Base-by-base conservation (phyloP, 148 eudicot species). In the Camellia granthamiana region DNA sequence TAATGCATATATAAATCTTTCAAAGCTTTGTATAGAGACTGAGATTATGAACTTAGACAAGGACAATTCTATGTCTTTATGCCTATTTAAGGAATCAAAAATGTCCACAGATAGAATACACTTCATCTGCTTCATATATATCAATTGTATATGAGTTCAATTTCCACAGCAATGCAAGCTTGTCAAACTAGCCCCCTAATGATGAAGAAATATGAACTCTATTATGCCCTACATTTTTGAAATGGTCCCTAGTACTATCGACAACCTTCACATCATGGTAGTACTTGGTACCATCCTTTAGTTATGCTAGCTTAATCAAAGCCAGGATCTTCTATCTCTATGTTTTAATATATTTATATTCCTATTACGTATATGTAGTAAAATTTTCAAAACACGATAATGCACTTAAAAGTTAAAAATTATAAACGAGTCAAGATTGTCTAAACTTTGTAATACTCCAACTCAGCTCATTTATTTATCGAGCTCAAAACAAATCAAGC, bases 171-270 rank as follows among this genome's bases (percentile, higher is more conserved):
- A 30, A 30, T 30, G 38, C 8, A 42, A 68, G 47, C 71, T 42
- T 42, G 41, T 68, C 51, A 68, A 68, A 68, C 19, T 0, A 68
- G 49, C n/a, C 72, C 72, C 10, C 72, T 49, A 6, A 6, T 42
- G 72, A 68, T 68, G 46, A 42, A 68, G 72, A 42, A 46, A 42
- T 41, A 4, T 68, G 19, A 68, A 68, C 72, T 68, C 43, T 68
- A 12, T 66, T 11, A 6, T 42, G 10, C 51, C 72, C 72, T 14
- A 41, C 14, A 18, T 38, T 68, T 67, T 68, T 68, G 51, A 30
- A 30, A 30, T 30, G 38, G 38, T 30, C 38, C 38, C 38, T 4
- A 49, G 52, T 49, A 49, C 52, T 49, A 49, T 30, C 1, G 52
- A 49, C 52, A 49, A 49, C 52, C 8, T 46, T 46, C 72, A 44